Evolutionary conservation across 768 basidiomycete genomes (phyloP).

Genomic region (Tulasnella sp.): DNA sequence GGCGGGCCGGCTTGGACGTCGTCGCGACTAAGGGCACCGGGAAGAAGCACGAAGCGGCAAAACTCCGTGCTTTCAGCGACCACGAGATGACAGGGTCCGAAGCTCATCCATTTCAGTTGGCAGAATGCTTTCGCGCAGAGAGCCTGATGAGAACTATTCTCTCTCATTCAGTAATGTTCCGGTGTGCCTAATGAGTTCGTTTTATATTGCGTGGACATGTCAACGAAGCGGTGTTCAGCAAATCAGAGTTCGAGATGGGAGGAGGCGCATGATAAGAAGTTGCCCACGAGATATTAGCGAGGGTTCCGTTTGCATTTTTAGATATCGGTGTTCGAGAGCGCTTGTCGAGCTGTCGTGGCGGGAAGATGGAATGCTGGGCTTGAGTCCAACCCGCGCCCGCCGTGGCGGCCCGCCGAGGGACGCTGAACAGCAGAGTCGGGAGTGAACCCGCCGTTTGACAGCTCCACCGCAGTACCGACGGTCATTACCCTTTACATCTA

Average conservation of each 20-base stretch:
- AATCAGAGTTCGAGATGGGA: not conserved
- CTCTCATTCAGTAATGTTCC: not conserved
- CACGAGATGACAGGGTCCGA: constrained; percentile 13
- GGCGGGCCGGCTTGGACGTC: constrained; percentile 14
- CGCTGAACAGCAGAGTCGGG: not conserved
- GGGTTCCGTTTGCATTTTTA: not conserved
- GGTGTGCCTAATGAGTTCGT: not conserved
- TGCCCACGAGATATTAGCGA: not conserved
- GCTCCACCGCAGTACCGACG: not conserved
- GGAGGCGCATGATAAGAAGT: not conserved
- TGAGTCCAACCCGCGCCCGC: not conserved
- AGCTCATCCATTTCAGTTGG: not conserved
- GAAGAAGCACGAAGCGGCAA: constrained; percentile 14
- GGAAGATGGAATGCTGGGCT: not conserved
- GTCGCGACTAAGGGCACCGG: constrained; percentile 1
- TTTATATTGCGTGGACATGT: not conserved
- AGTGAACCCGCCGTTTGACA: not conserved
- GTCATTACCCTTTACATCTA: not conserved
- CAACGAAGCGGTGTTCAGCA: not conserved
- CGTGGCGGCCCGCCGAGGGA: not conserved
- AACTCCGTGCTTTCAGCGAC: constrained; percentile 4
- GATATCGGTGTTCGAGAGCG: not conserved
- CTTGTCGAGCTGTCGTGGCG: not conserved
- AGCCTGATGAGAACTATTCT: not conserved
- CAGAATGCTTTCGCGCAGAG: not conserved